Percentiles rank a stretch among this genome's conserved stretches.
These are phyloP conservation scores for Mycena vulgaris DNA, from an alignment of 768 basidiomycete species.

Conservation along the genomic window DNA sequence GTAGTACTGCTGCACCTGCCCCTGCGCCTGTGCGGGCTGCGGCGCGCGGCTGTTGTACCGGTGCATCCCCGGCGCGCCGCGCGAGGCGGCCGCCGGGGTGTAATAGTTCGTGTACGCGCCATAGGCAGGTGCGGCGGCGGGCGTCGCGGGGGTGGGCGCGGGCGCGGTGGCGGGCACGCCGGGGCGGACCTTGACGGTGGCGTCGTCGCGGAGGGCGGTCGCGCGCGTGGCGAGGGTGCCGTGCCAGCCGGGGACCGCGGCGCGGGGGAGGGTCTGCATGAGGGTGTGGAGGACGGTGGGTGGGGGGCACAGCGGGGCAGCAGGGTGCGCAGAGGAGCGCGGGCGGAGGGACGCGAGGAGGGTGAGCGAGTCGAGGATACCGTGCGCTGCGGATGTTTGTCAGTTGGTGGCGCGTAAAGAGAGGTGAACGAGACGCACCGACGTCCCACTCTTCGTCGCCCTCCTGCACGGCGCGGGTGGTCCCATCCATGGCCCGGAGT, in stretches of 20 bases:
- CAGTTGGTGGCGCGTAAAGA: slow-evolving; percentile 36
- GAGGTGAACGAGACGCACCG: slow-evolving; percentile 62
- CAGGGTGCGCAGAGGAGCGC: slow-evolving; percentile 59
- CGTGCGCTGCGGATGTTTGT: slow-evolving; percentile 66
- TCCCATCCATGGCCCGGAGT: slow-evolving; percentile 57
- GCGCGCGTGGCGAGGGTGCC: slow-evolving; percentile 77
- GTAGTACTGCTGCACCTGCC: slow-evolving; percentile 3
- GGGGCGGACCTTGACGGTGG: slow-evolving; percentile 74
- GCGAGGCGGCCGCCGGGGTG: slow-evolving; percentile 36
- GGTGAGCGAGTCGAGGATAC: slow-evolving; percentile 79
- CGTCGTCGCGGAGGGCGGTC: slow-evolving; percentile 81
- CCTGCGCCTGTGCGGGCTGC: slow-evolving; percentile 1
- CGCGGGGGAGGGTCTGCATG: slow-evolving; percentile 76
- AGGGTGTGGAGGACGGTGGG: slow-evolving; percentile 77
- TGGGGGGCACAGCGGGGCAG: slow-evolving; percentile 71
- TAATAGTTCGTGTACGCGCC: slow-evolving; percentile 30
- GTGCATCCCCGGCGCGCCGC: slow-evolving; percentile 32
- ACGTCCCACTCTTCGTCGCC: slow-evolving; percentile 89
- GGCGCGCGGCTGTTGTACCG: slow-evolving; percentile 16
- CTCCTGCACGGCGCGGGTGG: slow-evolving; percentile 62
- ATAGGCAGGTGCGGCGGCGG: neutral
- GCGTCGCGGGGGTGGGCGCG: slow-evolving; percentile 45
- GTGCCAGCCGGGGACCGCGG: slow-evolving; percentile 77
- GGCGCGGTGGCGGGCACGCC: slow-evolving; percentile 51
- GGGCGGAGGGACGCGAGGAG: slow-evolving; percentile 82